phyloP scores from a whole-genome alignment of 345 rosid genomes.

The Bruguiera sexangula region DNA sequence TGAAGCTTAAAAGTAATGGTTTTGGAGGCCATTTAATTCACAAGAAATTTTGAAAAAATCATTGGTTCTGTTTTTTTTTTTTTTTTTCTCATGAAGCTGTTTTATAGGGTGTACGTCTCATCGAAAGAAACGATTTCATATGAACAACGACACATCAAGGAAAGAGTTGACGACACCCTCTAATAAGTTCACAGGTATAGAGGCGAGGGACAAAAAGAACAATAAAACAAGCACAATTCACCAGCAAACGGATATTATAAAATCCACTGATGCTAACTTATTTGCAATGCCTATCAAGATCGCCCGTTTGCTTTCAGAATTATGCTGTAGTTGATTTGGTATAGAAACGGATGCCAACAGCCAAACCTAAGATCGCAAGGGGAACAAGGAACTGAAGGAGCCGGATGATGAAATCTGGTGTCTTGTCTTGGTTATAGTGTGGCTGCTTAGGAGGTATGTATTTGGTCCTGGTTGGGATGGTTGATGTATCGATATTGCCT shows the following conservation, averaged over 20 bases:
- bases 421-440: conserved; percentile 71
- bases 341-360: conserved; percentile 69
- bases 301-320: background rate
- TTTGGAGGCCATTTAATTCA: too few relatives aligned
- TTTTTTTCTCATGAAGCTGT: too few relatives aligned
- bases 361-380: conserved; percentile 82
- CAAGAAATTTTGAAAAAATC: too few relatives aligned
- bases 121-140: too few relatives aligned
- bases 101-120: too few relatives aligned
- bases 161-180: background rate
- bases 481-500: conserved; percentile 66
- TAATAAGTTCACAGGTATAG: too few relatives aligned
- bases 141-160: background rate
- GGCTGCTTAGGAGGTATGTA: conserved; percentile 63
- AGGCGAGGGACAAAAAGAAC: too few relatives aligned
- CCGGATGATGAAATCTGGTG: conserved; percentile 59
- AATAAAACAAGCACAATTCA: background rate
- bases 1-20: too few relatives aligned
- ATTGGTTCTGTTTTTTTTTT: too few relatives aligned
- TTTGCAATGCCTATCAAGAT: background rate
- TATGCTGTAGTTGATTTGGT: conserved; percentile 35
- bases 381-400: conserved; percentile 90
- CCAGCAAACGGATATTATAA: background rate
- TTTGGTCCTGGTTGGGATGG: conserved; percentile 49
- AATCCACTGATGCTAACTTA: conserved; percentile 7